Percentiles rank a stretch among this genome's conserved stretches.
Evolutionary conservation across 192 early-diverging fungal species (phyloP).

Genomic region (Allomyces macrogynus): DNA sequence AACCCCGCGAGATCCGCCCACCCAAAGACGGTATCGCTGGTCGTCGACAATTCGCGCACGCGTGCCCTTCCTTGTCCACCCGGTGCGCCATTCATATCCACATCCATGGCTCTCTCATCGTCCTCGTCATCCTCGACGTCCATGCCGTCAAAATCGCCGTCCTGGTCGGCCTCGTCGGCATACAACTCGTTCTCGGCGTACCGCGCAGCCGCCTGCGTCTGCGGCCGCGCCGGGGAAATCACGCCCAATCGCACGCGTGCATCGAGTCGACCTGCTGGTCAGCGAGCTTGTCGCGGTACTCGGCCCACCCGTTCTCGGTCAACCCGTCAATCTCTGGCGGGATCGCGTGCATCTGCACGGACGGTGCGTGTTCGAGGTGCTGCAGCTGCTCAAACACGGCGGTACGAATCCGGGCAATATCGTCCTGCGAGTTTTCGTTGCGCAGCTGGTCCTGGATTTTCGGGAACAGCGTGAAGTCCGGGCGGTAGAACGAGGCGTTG

Average conservation of each 20-base stretch:
- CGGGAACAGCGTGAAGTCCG: not conserved
- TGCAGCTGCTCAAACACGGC: constrained; percentile 71
- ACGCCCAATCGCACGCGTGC: not conserved
- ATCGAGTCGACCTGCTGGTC: not conserved
- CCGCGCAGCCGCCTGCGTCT: not conserved
- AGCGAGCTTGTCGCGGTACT: too few relatives aligned
- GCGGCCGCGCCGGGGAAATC: not conserved
- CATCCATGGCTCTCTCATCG: constrained; percentile 21
- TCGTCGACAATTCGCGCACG: too few relatives aligned
- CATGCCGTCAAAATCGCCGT: too few relatives aligned
- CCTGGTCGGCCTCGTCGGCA: not conserved
- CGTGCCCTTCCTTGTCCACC: too few relatives aligned
- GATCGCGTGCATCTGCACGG: constrained; percentile 85
- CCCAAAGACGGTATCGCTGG: too few relatives aligned
- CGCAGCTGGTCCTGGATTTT: not conserved
- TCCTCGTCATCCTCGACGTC: constrained; percentile 19
- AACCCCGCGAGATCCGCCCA: too few relatives aligned
- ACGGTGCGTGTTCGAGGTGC: constrained; percentile 68
- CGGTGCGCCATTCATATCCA: constrained; percentile 8
- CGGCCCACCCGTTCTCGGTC: constrained; percentile 9
- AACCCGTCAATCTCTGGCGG: constrained; percentile 40
- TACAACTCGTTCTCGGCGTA: not conserved
- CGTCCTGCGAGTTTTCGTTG: not conserved
- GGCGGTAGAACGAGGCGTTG: not conserved
- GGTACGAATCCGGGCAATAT: not conserved